These are phyloP conservation scores for Corylus heterophylla DNA, from an alignment of 306 rosid genomes.

Conservation along the genomic window DNA sequence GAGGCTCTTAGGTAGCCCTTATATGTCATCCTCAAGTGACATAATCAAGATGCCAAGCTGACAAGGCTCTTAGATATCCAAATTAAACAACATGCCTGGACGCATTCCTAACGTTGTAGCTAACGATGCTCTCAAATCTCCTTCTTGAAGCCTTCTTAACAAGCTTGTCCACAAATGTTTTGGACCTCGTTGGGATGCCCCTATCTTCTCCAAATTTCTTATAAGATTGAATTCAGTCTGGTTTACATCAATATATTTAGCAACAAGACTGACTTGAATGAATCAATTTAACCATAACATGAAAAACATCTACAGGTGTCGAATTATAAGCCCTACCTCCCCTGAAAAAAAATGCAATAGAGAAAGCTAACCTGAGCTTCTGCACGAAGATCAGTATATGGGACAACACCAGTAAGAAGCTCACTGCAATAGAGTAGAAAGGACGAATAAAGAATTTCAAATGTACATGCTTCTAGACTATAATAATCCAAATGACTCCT, in stretches of 20 bases:
- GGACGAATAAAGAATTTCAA: background rate
- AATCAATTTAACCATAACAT: conserved; percentile 12
- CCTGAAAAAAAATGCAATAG: conserved; percentile 8
- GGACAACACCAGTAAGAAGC: conserved; percentile 94
- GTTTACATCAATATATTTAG: background rate
- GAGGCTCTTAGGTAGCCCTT: too few relatives aligned
- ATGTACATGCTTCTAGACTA: background rate
- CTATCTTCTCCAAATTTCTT: too few relatives aligned
- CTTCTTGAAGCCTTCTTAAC: too few relatives aligned
- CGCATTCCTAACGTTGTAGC: too few relatives aligned
- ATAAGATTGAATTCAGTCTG: too few relatives aligned
- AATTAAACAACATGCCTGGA: too few relatives aligned
- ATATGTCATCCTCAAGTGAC: too few relatives aligned
- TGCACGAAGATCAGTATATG: conserved; percentile 92
- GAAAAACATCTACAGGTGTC: background rate
- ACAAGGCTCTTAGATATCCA: too few relatives aligned
- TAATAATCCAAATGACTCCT: background rate
- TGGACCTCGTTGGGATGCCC: too few relatives aligned
- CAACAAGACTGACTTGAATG: conserved; percentile 9
- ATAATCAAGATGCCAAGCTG: too few relatives aligned
- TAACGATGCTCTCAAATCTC: too few relatives aligned
- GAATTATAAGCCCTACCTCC: background rate
- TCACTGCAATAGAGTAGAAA: conserved; percentile 63
- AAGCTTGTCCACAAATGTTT: too few relatives aligned
- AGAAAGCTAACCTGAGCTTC: conserved; percentile 73